Percentiles rank a stretch among this genome's conserved stretches.
phyloP scores from a whole-genome alignment of 768 basidiomycete genomes.

The Gyrodon lividus region DNA sequence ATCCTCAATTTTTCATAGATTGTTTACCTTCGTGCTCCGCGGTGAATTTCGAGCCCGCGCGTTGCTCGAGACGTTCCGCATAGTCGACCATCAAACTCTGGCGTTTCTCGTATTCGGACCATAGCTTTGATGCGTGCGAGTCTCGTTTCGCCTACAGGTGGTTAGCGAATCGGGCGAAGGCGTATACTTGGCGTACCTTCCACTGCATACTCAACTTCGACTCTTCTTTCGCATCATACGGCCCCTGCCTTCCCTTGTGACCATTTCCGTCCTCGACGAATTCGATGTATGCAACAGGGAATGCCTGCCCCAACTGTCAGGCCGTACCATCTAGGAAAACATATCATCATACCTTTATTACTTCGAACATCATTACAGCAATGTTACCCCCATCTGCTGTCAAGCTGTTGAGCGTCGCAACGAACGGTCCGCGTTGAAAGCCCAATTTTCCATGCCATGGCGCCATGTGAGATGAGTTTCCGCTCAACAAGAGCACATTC shows the following conservation, averaged over 20 bases:
- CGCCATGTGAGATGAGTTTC: constrained; percentile 84
- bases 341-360: constrained; percentile 53
- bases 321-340: neutral
- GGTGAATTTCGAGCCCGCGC: constrained; percentile 47
- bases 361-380: constrained; percentile 67
- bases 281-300: constrained; percentile 81
- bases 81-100: constrained; percentile 54
- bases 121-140: constrained; percentile 55
- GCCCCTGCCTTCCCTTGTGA: constrained; percentile 51
- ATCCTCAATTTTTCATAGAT: neutral
- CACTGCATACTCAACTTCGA: constrained; percentile 56
- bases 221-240: constrained; percentile 73
- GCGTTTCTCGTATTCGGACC: constrained; percentile 56
- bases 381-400: constrained; percentile 80
- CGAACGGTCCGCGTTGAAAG: constrained; percentile 60
- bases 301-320: constrained; percentile 41
- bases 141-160: constrained; percentile 53
- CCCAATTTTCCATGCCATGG: constrained; percentile 91
- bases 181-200: constrained; percentile 50
- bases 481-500: constrained; percentile 63
- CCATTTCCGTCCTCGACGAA: constrained; percentile 52
- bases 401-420: constrained; percentile 77
- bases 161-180: neutral
- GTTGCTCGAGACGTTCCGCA: constrained; percentile 61
- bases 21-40: constrained; percentile 42